Conservation (phyloP, 768 basidiomycete species). For the Phanerochaete sordida region DNA sequence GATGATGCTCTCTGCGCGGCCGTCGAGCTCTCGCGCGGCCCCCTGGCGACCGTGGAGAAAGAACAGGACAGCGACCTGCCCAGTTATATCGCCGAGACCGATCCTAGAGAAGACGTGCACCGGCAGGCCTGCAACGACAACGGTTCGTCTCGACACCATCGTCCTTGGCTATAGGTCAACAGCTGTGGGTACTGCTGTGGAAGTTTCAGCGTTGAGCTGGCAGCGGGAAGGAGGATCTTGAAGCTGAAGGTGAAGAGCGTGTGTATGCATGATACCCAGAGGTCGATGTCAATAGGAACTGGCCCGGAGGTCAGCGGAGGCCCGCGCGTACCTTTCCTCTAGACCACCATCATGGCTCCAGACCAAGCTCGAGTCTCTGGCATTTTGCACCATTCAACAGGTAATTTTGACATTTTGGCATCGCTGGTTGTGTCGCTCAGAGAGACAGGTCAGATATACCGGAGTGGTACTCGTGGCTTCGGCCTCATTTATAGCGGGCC, state of each 20-base stretch:
- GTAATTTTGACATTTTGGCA: not conserved
- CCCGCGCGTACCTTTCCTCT: not conserved
- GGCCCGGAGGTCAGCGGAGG: not conserved
- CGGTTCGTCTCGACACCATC: constrained; percentile 17
- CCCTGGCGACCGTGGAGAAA: constrained; percentile 44
- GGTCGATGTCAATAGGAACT: not conserved
- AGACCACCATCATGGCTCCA: not conserved
- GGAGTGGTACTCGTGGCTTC: too few relatives aligned
- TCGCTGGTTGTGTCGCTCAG: not conserved
- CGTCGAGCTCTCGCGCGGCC: constrained; percentile 27
- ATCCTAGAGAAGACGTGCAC: constrained; percentile 24
- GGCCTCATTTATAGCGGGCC: too few relatives aligned
- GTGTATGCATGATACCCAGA: not conserved
- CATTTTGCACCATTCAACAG: not conserved
- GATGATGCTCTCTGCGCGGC: constrained; percentile 32
- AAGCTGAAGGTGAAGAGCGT: not conserved
- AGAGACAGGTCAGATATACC: not conserved
- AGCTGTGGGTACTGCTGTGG: too few relatives aligned
- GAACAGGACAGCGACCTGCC: constrained; percentile 35
- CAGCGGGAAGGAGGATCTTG: not conserved
- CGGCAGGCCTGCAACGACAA: constrained; percentile 27
- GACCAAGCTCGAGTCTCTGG: not conserved
- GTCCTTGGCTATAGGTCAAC: too few relatives aligned
- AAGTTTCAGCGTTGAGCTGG: not conserved
- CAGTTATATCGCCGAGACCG: constrained; percentile 3